These are phyloP conservation scores for Aspergillus sparsus DNA, from an alignment of 495 filamentous ascomycete species.

Conservation along the genomic window DNA sequence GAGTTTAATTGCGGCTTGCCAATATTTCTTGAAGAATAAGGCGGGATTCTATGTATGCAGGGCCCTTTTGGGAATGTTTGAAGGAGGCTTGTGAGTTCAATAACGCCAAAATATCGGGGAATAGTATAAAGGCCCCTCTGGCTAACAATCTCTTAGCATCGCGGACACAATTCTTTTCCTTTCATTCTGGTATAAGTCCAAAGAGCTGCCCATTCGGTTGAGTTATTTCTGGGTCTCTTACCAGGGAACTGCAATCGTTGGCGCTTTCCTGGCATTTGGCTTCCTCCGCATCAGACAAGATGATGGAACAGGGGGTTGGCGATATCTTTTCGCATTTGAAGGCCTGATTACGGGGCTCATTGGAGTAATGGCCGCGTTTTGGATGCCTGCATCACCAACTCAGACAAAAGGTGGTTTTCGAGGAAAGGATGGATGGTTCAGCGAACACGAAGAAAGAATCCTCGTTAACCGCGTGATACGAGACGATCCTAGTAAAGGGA, in stretches of 20 bases:
- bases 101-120: slow-evolving; percentile 27
- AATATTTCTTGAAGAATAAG: slow-evolving; percentile 65
- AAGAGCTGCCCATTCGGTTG: slow-evolving; percentile 66
- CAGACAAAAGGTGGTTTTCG: slow-evolving; percentile 69
- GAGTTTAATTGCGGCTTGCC: slow-evolving; percentile 68
- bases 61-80: slow-evolving; percentile 68
- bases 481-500: slow-evolving; percentile 68
- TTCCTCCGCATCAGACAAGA: slow-evolving; percentile 66
- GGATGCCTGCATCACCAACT: slow-evolving; percentile 71
- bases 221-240: slow-evolving; percentile 75
- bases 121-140: not conserved
- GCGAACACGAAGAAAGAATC: slow-evolving; percentile 64
- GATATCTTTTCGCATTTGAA: slow-evolving; percentile 66
- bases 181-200: slow-evolving; percentile 74
- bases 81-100: slow-evolving; percentile 65
- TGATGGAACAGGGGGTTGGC: slow-evolving; percentile 66
- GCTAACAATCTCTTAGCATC: slow-evolving; percentile 31
- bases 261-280: slow-evolving; percentile 70
- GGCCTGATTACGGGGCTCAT: slow-evolving; percentile 59
- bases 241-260: slow-evolving; percentile 61
- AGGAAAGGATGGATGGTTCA: slow-evolving; percentile 75
- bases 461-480: slow-evolving; percentile 75
- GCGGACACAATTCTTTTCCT: slow-evolving; percentile 64
- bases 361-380: slow-evolving; percentile 62
- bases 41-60: slow-evolving; percentile 64